Percentiles rank a stretch among this genome's conserved stretches.
Conservation (phyloP, 208 protist genomes). For the Crithidia bombi region DNA sequence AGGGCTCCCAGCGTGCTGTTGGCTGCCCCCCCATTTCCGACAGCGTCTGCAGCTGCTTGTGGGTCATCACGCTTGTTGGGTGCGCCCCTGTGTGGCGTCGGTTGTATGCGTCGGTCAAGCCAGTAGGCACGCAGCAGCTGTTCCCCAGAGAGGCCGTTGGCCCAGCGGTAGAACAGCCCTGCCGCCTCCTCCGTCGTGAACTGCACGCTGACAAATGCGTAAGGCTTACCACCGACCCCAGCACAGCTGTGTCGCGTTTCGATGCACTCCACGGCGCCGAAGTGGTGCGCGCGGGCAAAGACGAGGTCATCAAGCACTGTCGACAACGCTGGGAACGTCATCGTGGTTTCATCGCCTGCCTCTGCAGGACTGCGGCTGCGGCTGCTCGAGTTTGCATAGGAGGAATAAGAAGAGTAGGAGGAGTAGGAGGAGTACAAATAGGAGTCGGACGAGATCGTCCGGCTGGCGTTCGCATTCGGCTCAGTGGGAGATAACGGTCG, state of each 20-base stretch:
- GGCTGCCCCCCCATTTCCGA: neutral
- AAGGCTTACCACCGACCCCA: neutral
- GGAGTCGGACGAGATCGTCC: neutral
- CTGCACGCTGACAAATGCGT: slow-evolving; percentile 51
- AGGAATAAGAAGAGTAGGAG: slow-evolving; percentile 13
- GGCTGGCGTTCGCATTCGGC: no score
- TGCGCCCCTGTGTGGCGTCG: neutral
- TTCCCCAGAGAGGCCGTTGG: slow-evolving; percentile 14
- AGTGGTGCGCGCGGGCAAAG: slow-evolving; percentile 35
- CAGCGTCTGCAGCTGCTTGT: neutral
- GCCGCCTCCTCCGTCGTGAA: slow-evolving; percentile 62
- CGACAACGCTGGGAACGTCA: slow-evolving; percentile 9
- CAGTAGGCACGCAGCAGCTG: slow-evolving; percentile 16
- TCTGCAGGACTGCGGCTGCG: neutral
- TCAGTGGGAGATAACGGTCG: neutral
- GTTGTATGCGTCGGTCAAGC: neutral
- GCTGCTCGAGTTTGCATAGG: neutral
- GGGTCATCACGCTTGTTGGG: no score
- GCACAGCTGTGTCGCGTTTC: slow-evolving; percentile 13
- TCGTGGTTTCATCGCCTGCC: neutral
- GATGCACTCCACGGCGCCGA: slow-evolving; percentile 67
- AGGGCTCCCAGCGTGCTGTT: neutral
- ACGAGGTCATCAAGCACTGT: slow-evolving; percentile 30
- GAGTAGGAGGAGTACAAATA: slow-evolving; percentile 28
- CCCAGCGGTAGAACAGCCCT: slow-evolving; percentile 46